These are phyloP conservation scores for Penicillium simplicissimum DNA, from an alignment of 495 filamentous ascomycete species.

Conservation along the genomic window DNA sequence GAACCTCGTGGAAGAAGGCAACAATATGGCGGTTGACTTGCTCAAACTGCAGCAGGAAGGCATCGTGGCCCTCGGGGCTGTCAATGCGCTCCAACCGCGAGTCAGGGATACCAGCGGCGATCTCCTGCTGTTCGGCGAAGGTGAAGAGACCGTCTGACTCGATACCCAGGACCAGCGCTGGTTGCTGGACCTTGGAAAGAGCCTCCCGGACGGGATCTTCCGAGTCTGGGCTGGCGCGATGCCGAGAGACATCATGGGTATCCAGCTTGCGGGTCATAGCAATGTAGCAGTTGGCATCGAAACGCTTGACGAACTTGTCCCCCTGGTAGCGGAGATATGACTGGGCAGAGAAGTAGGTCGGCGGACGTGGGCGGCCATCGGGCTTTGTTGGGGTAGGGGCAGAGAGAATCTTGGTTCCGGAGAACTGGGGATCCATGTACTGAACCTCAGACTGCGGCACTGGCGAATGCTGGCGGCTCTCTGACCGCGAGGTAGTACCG, in stretches of 20 bases:
- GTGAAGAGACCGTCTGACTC: constrained; percentile 95
- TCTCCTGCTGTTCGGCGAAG: constrained; percentile 90
- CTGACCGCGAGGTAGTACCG: constrained; percentile 38
- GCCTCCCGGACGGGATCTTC: constrained; percentile 65
- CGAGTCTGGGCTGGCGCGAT: constrained; percentile 49
- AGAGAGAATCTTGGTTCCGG: constrained; percentile 59
- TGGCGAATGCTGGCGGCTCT: constrained; percentile 40
- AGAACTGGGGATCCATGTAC: constrained; percentile 76
- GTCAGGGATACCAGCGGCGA: constrained; percentile 80
- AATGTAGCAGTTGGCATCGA: constrained; percentile 98
- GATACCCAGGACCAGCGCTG: constrained; percentile 86
- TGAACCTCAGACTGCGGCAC: constrained; percentile 35
- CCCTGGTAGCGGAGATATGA: constrained; percentile 98
- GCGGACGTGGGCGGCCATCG: constrained; percentile 51
- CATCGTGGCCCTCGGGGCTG: constrained; percentile 92
- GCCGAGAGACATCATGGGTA: constrained; percentile 88
- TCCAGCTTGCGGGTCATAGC: constrained; percentile 99
- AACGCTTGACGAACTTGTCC: constrained; percentile 92
- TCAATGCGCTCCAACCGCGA: constrained; percentile 82
- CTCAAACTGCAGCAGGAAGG: constrained; percentile 94
- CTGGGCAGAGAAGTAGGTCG: constrained; percentile 95
- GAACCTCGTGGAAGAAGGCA: constrained; percentile 75
- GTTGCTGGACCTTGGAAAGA: constrained; percentile 80
- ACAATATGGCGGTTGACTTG: constrained; percentile 90
- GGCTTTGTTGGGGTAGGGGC: constrained; percentile 21